phyloP scores from a whole-genome alignment of 2,329 filamentous ascomycete genomes.

The Anthostomella pinea region DNA sequence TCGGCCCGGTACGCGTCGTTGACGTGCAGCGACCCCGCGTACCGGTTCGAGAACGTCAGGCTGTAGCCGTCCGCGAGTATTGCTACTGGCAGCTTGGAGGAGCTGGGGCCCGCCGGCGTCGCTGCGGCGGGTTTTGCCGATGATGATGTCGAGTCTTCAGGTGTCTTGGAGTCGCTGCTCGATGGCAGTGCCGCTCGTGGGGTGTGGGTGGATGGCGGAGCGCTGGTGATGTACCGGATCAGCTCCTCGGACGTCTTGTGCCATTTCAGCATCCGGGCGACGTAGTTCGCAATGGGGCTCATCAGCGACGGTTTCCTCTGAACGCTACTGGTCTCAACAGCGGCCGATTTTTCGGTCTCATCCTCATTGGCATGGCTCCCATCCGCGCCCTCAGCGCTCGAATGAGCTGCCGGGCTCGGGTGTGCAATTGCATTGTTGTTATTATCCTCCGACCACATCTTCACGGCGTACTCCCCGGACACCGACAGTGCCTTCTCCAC shows the following conservation, averaged over 20 bases:
- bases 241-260: slow-evolving; percentile 73
- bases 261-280: slow-evolving; percentile 69
- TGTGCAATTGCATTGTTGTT: slow-evolving; percentile 12
- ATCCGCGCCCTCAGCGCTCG: slow-evolving; percentile 1
- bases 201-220: slow-evolving; percentile 13
- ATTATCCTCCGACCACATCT: slow-evolving; percentile 42
- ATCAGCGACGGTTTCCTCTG: slow-evolving; percentile 23
- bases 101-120: slow-evolving; percentile 4
- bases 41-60: slow-evolving; percentile 72
- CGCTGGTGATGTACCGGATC: slow-evolving; percentile 45
- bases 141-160: slow-evolving; percentile 4
- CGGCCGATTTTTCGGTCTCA: neutral
- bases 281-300: slow-evolving; percentile 55
- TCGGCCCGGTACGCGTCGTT: slow-evolving; percentile 72
- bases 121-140: slow-evolving; percentile 4
- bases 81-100: slow-evolving; percentile 63
- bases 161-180: slow-evolving; percentile 6
- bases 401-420: slow-evolving; percentile 16
- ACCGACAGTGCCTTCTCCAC: slow-evolving; percentile 61
- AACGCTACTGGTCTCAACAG: neutral
- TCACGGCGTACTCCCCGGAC: slow-evolving; percentile 44
- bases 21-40: slow-evolving; percentile 71
- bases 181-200: slow-evolving; percentile 3
- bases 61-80: slow-evolving; percentile 77
- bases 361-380: neutral